Evolutionary conservation across 495 filamentous ascomycete species (phyloP).

Genomic region (Neurospora sp.): DNA sequence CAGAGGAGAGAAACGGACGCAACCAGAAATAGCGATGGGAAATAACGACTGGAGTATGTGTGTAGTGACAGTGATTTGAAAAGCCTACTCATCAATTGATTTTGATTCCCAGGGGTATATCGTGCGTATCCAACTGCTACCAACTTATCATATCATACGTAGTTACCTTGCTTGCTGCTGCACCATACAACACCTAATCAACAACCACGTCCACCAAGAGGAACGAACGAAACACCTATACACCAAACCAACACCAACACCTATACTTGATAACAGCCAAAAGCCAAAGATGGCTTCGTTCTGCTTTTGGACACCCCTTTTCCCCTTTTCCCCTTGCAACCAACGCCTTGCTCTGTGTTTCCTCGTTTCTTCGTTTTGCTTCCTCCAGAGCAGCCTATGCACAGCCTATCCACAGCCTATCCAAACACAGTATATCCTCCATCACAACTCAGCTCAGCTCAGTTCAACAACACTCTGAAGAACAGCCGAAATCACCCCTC

Average conservation of each 20-base stretch:
- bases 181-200: too few species aligned
- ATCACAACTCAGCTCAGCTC: neutral
- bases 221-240: neutral
- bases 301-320: neutral
- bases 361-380: neutral
- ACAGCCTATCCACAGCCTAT: neutral
- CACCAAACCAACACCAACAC: neutral
- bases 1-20: too few species aligned
- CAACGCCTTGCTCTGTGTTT: neutral
- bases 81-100: too few species aligned
- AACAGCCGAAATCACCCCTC: conserved; percentile 4
- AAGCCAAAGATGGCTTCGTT: neutral
- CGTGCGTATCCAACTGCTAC: too few species aligned
- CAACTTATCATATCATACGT: too few species aligned
- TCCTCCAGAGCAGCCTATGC: too few species aligned
- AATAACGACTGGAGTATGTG: too few species aligned
- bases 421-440: neutral
- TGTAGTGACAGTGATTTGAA: too few species aligned
- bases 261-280: neutral
- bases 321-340: neutral
- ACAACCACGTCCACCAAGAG: neutral
- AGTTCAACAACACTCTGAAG: neutral
- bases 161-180: too few species aligned
- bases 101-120: too few species aligned
- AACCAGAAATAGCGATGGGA: too few species aligned